Percentiles rank a stretch among this genome's conserved stretches.
phyloP scores from a whole-genome alignment of 1,284 basidiomycete species.

The Clitocybe nebularis region DNA sequence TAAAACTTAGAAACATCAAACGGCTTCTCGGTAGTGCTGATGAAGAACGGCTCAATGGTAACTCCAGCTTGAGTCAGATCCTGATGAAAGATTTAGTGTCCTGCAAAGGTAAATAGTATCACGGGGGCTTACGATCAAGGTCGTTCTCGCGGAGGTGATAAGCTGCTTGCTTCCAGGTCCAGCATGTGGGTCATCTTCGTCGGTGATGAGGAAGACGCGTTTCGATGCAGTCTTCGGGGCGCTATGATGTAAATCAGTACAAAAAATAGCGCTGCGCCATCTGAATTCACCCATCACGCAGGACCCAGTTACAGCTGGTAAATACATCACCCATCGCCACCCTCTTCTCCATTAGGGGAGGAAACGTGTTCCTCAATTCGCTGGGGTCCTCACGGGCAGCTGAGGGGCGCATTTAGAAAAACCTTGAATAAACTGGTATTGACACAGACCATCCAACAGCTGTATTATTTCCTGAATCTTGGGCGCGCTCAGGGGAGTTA shows the following conservation, averaged over 20 bases:
- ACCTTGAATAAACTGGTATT: background rate
- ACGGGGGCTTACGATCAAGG: slow-evolving; percentile 49
- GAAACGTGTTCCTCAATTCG: slow-evolving; percentile 54
- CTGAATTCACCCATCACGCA: slow-evolving; percentile 72
- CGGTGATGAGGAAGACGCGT: slow-evolving; percentile 90
- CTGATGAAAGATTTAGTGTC: slow-evolving; percentile 35
- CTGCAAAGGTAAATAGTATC: slow-evolving; percentile 2
- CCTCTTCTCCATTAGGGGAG: slow-evolving; percentile 50
- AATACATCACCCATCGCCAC: slow-evolving; percentile 82
- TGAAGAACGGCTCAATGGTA: slow-evolving; percentile 89
- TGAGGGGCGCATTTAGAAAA: slow-evolving; percentile 23
- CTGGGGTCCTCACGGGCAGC: slow-evolving; percentile 56
- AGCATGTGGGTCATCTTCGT: slow-evolving; percentile 71
- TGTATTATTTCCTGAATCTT: slow-evolving; percentile 73
- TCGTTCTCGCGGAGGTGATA: slow-evolving; percentile 64
- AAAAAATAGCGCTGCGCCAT: background rate
- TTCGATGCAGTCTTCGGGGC: slow-evolving; percentile 85
- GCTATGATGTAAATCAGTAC: slow-evolving; percentile 34
- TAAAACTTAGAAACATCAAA: slow-evolving; percentile 85
- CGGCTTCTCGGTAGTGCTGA: slow-evolving; percentile 63
- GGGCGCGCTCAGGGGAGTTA: slow-evolving; percentile 76
- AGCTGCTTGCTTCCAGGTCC: slow-evolving; percentile 49
- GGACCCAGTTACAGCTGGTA: slow-evolving; percentile 81
- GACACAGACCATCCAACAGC: slow-evolving; percentile 59
- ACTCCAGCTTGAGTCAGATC: slow-evolving; percentile 82